phyloP scores from a whole-genome alignment of 2,329 filamentous ascomycete species.

The Coleophoma crateriformis region DNA sequence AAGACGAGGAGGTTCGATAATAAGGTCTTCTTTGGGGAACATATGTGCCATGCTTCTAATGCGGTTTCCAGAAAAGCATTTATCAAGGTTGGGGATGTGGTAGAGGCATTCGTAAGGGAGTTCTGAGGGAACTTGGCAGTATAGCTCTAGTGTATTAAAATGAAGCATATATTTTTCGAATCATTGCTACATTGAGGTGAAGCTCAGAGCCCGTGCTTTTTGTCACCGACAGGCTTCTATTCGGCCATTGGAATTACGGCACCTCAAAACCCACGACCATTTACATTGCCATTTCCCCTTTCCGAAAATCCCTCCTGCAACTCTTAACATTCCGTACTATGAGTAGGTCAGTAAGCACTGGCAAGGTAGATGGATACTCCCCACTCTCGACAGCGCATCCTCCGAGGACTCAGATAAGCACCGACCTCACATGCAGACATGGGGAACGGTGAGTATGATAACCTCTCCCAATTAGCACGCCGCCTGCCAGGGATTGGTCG shows the following conservation, averaged over 20 bases:
- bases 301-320: too few species aligned
- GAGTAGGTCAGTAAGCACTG: too few species aligned
- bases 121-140: not conserved
- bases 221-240: not conserved
- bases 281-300: too few species aligned
- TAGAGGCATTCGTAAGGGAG: not conserved
- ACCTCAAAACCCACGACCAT: not conserved
- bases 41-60: conserved; percentile 51
- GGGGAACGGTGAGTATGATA: too few species aligned
- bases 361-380: too few species aligned
- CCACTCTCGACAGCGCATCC: too few species aligned
- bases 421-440: too few species aligned
- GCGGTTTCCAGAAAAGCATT: not conserved
- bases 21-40: conserved; percentile 85
- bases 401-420: too few species aligned
- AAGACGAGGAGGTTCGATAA: conserved; percentile 81
- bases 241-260: not conserved
- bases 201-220: not conserved
- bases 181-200: not conserved
- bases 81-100: not conserved
- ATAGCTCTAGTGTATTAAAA: not conserved
- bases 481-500: too few species aligned
- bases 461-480: too few species aligned
- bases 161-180: not conserved
- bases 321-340: too few species aligned